A percentile compares a stretch with the other conserved stretches of the same genome.
Conservation (phyloP, 176 grass and related monocot species). For the Stipa capillata region DNA sequence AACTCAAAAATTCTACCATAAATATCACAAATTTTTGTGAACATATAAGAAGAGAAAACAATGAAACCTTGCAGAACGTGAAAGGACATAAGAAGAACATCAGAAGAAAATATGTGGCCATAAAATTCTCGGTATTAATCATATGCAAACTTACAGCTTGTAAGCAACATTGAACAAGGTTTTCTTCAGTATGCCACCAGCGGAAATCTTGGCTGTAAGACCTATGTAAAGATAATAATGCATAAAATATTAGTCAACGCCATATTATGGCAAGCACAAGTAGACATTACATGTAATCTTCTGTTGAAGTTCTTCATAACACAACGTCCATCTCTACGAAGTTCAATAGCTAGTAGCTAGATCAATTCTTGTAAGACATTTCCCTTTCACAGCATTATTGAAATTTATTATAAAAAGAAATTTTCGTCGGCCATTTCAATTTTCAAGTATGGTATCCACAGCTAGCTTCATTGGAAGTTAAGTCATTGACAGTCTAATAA, state of each 20-base stretch:
- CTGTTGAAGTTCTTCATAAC: background rate
- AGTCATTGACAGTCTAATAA: background rate
- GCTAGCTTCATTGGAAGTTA: background rate
- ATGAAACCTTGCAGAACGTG: background rate
- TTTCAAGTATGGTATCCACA: background rate
- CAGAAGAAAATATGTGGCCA: background rate
- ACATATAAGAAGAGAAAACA: background rate
- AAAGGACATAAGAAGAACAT: slow-evolving; percentile 14
- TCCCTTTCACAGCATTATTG: background rate
- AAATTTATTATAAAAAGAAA: too few relatives aligned
- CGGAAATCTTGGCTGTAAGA: slow-evolving; percentile 57
- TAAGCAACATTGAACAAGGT: slow-evolving; percentile 78
- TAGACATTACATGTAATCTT: background rate
- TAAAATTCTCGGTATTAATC: background rate
- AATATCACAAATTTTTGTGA: background rate
- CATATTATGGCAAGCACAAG: background rate
- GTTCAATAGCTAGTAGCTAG: background rate
- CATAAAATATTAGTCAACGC: background rate
- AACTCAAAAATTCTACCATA: slow-evolving; percentile 8
- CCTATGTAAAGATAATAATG: slow-evolving; percentile 39
- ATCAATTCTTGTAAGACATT: background rate
- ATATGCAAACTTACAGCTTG: slow-evolving; percentile 50
- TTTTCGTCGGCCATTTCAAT: background rate
- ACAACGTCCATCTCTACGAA: background rate
- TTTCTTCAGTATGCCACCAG: slow-evolving; percentile 72